A percentile compares a stretch with the other conserved stretches of the same genome.
Evolutionary conservation across 768 basidiomycete species (phyloP).

Genomic region (Mycena belliarum): DNA sequence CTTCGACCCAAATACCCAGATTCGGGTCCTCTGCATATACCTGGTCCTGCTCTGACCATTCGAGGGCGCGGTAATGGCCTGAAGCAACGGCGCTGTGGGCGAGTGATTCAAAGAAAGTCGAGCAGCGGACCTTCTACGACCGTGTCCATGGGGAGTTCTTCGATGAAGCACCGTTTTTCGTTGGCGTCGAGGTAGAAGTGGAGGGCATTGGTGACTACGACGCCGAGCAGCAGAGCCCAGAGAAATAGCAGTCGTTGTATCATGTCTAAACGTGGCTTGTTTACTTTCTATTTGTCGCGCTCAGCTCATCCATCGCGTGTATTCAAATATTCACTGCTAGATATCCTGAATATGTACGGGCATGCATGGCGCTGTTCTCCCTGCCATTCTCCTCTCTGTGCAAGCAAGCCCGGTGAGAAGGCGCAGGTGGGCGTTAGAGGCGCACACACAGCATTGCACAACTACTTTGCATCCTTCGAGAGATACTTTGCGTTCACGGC

Average conservation of each 20-base stretch:
- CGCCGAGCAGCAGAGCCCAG: conserved; percentile 39
- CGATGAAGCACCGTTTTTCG: conserved; percentile 93
- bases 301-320: too few relatives aligned
- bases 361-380: too few relatives aligned
- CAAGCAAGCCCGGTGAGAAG: neutral
- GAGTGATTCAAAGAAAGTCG: neutral
- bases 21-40: conserved; percentile 69
- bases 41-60: conserved; percentile 81
- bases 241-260: conserved; percentile 29
- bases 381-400: too few relatives aligned
- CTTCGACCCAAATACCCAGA: conserved; percentile 88
- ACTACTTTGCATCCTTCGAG: conserved; percentile 17
- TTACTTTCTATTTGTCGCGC: neutral
- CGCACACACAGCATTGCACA: neutral
- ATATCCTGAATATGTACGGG: too few relatives aligned
- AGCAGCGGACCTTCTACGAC: conserved; percentile 78
- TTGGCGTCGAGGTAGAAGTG: conserved; percentile 97
- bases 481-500: conserved; percentile 67
- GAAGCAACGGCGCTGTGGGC: conserved; percentile 7
- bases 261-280: conserved; percentile 18
- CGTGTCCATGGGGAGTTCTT: conserved; percentile 94
- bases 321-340: too few relatives aligned
- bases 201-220: conserved; percentile 63
- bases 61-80: conserved; percentile 92
- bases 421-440: neutral